Evolutionary conservation across 2,329 filamentous ascomycete genomes (phyloP), one percentile per base, ranked within the genome.

Genomic region (Aspergillus sp.): DNA sequence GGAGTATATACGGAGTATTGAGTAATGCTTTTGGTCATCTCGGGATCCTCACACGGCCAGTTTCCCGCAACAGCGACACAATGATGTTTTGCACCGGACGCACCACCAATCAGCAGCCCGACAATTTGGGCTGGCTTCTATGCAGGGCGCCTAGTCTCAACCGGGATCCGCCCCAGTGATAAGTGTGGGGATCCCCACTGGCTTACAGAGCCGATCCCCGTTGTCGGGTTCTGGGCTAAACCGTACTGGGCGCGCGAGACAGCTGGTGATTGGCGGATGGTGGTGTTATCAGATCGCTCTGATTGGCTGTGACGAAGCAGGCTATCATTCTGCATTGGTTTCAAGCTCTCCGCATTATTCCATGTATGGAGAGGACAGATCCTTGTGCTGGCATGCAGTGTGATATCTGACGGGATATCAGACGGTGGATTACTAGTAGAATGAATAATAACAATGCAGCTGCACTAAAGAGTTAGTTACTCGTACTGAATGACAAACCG

Each of bases 201-300:
- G 26, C 7, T 27, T 57, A 52, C 54, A 57, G 56, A 52, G 55
- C 54, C 49, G 57, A 59, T 59, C 57, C 54, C 55, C 56, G 57
- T 59, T 58, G 50, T 51, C 53, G 48, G 35, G 49, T 49, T 41
- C 52, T 40, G 49, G 51, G 46, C 49, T 57, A 60, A 9, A 36
- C 58, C 53, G 32, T 40, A 52, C 57, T 55, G 42, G 48, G 29
- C 4, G 10, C 6, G 35, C 6, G 7, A 8, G 7, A 10, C 3
- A 2, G 1, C 0, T 26, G 28, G 7, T 62, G 53, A 63, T 63
- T 63, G 59, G 60, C 4, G 6, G n/a, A 8, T 2, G 5, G 9
- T 35, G 8, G 40, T 45, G 55, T 59, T 63, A 59, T 60, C 56
- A 53, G 8, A 9, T 40, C 5, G 3, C 30, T 10, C 19, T 60